These are phyloP conservation scores for Suillus bovinus DNA, from an alignment of 768 basidiomycete genomes.

Conservation along the genomic window DNA sequence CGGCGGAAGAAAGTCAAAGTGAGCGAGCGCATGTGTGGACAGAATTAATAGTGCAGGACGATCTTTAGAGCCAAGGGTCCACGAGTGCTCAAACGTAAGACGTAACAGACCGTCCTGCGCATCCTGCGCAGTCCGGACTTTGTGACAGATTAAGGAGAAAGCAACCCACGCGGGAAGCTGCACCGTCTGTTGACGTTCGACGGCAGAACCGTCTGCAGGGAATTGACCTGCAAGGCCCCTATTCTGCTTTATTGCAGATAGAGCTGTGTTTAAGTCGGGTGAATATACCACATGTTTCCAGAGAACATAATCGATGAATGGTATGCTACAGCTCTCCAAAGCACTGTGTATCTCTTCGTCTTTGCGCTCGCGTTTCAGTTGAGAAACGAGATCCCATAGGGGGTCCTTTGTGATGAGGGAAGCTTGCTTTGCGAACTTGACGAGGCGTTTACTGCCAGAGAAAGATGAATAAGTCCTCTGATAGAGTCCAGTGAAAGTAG, in stretches of 20 bases:
- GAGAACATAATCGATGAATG: slow-evolving; percentile 37
- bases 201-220: not conserved
- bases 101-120: slow-evolving; percentile 45
- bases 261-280: slow-evolving; percentile 34
- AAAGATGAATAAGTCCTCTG: slow-evolving; percentile 20
- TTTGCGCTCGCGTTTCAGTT: slow-evolving; percentile 25
- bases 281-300: slow-evolving; percentile 42
- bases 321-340: slow-evolving; percentile 34
- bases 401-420: slow-evolving; percentile 39
- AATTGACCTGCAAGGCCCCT: slow-evolving; percentile 7
- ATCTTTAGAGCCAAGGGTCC: slow-evolving; percentile 30
- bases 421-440: slow-evolving; percentile 34
- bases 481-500: not conserved
- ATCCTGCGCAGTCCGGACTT: slow-evolving; percentile 45
- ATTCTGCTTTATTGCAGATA: slow-evolving; percentile 21
- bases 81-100: slow-evolving; percentile 43
- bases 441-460: slow-evolving; percentile 21
- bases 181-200: not conserved
- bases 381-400: slow-evolving; percentile 42
- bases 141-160: slow-evolving; percentile 48
- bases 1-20: slow-evolving; percentile 47
- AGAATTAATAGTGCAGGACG: slow-evolving; percentile 49
- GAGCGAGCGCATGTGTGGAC: slow-evolving; percentile 47
- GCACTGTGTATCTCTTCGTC: slow-evolving; percentile 18
- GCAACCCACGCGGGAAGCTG: slow-evolving; percentile 54